Evolutionary conservation across 345 rosid species (phyloP).

Genomic region (Rhizophora mangle): DNA sequence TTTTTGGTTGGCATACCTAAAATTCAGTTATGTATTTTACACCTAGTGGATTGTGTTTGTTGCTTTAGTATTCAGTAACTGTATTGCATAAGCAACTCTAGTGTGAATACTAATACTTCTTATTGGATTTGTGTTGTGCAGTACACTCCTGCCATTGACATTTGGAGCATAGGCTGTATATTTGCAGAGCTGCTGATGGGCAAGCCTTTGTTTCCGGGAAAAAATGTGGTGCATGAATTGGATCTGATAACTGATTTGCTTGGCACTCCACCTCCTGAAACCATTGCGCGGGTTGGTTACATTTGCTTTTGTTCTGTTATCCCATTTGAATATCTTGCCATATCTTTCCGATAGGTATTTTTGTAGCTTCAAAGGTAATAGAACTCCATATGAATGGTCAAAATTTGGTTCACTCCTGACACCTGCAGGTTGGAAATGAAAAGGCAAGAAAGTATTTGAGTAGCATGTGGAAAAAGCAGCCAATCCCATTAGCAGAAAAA

Average conservation of each 20-base stretch:
- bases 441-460: conserved; percentile 87
- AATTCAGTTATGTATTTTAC: neutral
- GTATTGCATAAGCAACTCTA: neutral
- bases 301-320: conserved; percentile 4
- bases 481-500: conserved; percentile 22
- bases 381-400: conserved; percentile 1
- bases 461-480: conserved; percentile 66
- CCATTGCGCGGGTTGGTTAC: conserved; percentile 74
- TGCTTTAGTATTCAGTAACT: neutral
- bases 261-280: conserved; percentile 79
- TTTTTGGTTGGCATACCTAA: neutral
- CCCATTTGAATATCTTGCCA: conserved; percentile 23
- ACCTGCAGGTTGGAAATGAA: conserved; percentile 83
- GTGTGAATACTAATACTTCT: conserved; percentile 13
- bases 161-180: conserved; percentile 99
- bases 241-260: conserved; percentile 94
- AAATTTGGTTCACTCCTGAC: conserved; percentile 21
- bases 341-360: conserved; percentile 15
- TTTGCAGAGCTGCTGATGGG: conserved; percentile 92
- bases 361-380: neutral
- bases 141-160: conserved; percentile 99
- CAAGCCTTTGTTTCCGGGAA: conserved; percentile 92
- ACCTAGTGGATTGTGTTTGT: neutral
- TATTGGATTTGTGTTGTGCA: conserved; percentile 37
- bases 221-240: conserved; percentile 86